phyloP scores from a whole-genome alignment of 495 filamentous ascomycete species.

The Rusavskia elegans region DNA sequence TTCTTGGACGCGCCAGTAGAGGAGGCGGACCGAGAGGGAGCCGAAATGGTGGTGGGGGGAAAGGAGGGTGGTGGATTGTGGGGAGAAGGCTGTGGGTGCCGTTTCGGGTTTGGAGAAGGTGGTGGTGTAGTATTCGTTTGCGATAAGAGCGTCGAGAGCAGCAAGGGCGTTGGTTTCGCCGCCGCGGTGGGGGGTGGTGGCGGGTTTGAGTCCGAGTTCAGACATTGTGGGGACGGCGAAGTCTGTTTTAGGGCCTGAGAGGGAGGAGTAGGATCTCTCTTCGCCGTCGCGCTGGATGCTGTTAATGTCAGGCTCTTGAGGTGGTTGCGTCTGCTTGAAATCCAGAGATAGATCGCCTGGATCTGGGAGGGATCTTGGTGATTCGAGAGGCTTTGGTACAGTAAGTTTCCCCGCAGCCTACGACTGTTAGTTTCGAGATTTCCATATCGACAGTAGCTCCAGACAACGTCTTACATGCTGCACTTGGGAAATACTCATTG shows the following conservation, averaged over 20 bases:
- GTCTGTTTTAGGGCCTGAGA: conserved; percentile 44
- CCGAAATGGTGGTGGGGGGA: conserved; percentile 62
- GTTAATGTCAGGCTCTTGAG: conserved; percentile 37
- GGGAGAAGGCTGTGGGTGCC: conserved; percentile 50
- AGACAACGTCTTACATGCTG: conserved; percentile 22
- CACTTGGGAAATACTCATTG: conserved; percentile 51
- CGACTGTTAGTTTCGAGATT: not conserved
- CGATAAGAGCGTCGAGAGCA: conserved; percentile 31
- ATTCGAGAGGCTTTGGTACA: conserved; percentile 36
- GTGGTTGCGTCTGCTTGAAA: conserved; percentile 33
- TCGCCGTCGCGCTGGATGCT: conserved; percentile 22
- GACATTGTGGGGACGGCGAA: conserved; percentile 44
- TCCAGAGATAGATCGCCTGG: conserved; percentile 40
- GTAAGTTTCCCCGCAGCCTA: conserved; percentile 31
- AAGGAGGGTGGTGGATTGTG: conserved; percentile 50
- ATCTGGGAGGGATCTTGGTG: conserved; percentile 38
- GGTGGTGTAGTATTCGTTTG: conserved; percentile 44
- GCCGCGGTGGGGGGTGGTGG: conserved; percentile 43
- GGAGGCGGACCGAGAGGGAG: conserved; percentile 40
- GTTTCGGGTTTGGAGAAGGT: conserved; percentile 57
- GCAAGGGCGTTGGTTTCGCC: conserved; percentile 44
- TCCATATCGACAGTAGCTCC: not conserved
- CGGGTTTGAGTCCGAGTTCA: conserved; percentile 42
- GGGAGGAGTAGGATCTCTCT: conserved; percentile 36
- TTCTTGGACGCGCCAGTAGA: conserved; percentile 50